Percentiles rank a stretch among this genome's conserved stretches.
Conservation (phyloP, 1,284 basidiomycete genomes). For the Papiliotrema fonsecae region DNA sequence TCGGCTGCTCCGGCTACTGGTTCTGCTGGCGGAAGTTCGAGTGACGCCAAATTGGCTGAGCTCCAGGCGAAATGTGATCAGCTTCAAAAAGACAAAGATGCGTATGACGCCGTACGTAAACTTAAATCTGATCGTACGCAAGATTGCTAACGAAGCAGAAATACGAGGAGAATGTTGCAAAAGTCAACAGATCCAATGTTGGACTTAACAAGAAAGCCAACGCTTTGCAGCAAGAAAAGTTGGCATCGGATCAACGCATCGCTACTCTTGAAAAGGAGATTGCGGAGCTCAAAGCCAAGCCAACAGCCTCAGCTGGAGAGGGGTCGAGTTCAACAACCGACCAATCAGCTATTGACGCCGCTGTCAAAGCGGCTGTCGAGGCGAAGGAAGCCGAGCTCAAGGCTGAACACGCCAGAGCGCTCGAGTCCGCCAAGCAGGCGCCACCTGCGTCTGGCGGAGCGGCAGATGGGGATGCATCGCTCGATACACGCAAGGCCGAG, state of each 20-base stretch:
- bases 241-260: no score
- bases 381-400: constrained; percentile 17
- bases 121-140: constrained; percentile 12
- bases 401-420: not conserved
- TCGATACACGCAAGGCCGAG: constrained; percentile 4
- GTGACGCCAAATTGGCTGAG: constrained; percentile 4
- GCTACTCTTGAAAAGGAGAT: constrained; percentile 27
- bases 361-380: constrained; percentile 37
- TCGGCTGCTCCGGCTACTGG: constrained; percentile 2
- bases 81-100: constrained; percentile 15
- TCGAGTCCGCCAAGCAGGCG: not conserved
- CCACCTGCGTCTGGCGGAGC: not conserved
- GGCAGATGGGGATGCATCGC: not conserved
- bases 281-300: constrained; percentile 18
- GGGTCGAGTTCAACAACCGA: not conserved
- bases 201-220: constrained; percentile 15
- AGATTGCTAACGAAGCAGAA: constrained; percentile 11
- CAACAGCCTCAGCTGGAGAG: constrained; percentile 6
- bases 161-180: constrained; percentile 35
- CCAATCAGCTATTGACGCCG: constrained; percentile 31
- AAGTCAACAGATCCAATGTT: constrained; percentile 34
- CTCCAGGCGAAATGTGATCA: constrained; percentile 19
- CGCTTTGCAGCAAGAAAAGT: constrained; percentile 19
- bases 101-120: constrained; percentile 2
- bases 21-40: not conserved